Evolutionary conservation across 2,329 filamentous ascomycete genomes (phyloP).

Genomic region (Fonsecaea monophora): DNA sequence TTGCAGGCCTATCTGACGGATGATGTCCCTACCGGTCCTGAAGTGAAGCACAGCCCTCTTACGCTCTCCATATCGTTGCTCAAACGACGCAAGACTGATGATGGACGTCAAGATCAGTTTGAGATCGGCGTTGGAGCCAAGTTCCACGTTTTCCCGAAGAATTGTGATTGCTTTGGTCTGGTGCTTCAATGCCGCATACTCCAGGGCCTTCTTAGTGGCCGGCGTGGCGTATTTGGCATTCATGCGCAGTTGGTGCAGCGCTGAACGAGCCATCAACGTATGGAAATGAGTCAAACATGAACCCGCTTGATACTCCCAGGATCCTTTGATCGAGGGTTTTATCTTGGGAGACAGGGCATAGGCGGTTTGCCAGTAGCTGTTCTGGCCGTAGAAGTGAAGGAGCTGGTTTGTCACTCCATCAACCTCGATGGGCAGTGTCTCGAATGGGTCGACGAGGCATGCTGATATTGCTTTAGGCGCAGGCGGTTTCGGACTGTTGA

Average conservation of each 20-base stretch:
- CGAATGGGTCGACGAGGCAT: constrained; percentile 31
- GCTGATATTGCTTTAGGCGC: constrained; percentile 27
- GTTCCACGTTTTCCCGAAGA: constrained; percentile 24
- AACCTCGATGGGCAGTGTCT: constrained; percentile 25
- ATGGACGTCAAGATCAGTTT: constrained; percentile 26
- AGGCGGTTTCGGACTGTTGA: constrained; percentile 11
- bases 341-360: constrained; percentile 28
- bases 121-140: constrained; percentile 18
- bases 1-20: constrained; percentile 26
- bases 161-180: constrained; percentile 28
- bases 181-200: constrained; percentile 29
- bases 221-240: constrained; percentile 18
- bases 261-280: constrained; percentile 32
- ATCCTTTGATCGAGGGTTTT: constrained; percentile 30
- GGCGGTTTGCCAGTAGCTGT: constrained; percentile 30
- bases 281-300: constrained; percentile 28
- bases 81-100: constrained; percentile 30
- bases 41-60: constrained; percentile 26
- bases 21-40: constrained; percentile 22
- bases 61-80: constrained; percentile 30
- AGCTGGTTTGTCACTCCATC: constrained; percentile 30
- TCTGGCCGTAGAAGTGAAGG: constrained; percentile 31
- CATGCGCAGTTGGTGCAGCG: constrained; percentile 31
- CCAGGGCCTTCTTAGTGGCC: constrained; percentile 15
- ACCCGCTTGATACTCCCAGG: constrained; percentile 32